Percentiles rank a stretch among this genome's conserved stretches.
These are phyloP conservation scores for Chrysanthemum seticuspe DNA, from an alignment of 129 eudicot genomes.

Conservation along the genomic window DNA sequence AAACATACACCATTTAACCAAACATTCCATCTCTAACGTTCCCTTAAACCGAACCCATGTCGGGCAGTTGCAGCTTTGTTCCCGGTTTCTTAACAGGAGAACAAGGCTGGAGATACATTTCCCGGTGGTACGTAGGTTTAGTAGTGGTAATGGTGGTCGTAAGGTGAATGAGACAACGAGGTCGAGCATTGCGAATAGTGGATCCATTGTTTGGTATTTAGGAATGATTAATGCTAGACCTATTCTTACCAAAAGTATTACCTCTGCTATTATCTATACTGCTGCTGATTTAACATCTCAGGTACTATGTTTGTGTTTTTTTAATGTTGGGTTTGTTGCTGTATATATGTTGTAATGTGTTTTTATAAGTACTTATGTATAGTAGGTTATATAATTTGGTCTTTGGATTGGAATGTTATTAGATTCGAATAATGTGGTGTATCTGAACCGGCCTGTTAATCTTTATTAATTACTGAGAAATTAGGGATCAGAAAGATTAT, in stretches of 20 bases:
- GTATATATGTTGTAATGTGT: not conserved
- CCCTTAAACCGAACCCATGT: slow-evolving; percentile 23
- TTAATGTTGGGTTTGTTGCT: not conserved
- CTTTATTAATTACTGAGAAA: no score
- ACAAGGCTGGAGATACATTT: slow-evolving; percentile 18
- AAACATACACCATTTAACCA: slow-evolving; percentile 13
- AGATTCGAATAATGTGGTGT: no score
- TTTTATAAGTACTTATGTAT: not conserved
- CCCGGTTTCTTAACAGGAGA: slow-evolving; percentile 20
- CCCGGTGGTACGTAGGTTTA: no score
- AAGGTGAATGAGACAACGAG: slow-evolving; percentile 26
- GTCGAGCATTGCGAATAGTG: slow-evolving; percentile 32
- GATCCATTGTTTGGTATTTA: slow-evolving; percentile 75
- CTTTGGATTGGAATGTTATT: no score
- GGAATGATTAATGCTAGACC: slow-evolving; percentile 72
- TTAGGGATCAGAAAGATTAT: no score
- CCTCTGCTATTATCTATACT: slow-evolving; percentile 64
- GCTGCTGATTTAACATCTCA: slow-evolving; percentile 92
- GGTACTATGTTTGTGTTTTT: slow-evolving; percentile 29
- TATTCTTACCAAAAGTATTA: slow-evolving; percentile 71
- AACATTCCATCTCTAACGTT: slow-evolving; percentile 21
- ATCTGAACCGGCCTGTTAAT: no score
- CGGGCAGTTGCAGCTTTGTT: slow-evolving; percentile 31
- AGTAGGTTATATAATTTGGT: no score
- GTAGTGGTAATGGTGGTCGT: slow-evolving; percentile 2